phyloP scores from a whole-genome alignment of 192 early-diverging fungal species.

The Helicostylum pulchrum region DNA sequence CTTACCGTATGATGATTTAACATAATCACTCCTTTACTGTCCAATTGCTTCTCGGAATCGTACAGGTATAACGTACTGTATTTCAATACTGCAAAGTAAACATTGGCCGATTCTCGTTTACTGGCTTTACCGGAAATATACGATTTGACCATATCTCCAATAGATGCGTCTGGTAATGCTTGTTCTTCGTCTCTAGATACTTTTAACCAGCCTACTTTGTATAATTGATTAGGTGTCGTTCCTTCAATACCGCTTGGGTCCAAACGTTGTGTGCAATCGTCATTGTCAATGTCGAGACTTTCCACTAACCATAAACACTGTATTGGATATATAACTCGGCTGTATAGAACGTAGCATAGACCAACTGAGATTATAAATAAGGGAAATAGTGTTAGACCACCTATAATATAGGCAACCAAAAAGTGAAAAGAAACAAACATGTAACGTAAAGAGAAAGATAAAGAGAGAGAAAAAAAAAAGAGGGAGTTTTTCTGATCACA shows the following conservation, averaged over 20 bases:
- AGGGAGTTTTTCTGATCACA: background rate
- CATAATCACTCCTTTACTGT: slow-evolving; percentile 78
- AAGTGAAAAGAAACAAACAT: background rate
- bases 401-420: slow-evolving; percentile 38
- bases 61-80: slow-evolving; percentile 83
- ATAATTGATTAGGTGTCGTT: slow-evolving; percentile 7
- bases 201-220: slow-evolving; percentile 42
- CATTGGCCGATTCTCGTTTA: slow-evolving; percentile 37
- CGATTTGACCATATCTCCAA: slow-evolving; percentile 34
- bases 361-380: slow-evolving; percentile 4
- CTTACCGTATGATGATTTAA: slow-evolving; percentile 64
- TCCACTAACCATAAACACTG: background rate
- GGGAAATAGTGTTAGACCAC: slow-evolving; percentile 45
- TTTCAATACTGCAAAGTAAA: slow-evolving; percentile 72
- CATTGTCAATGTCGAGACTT: no score
- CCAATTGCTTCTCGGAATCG: slow-evolving; percentile 68
- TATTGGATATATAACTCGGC: background rate
- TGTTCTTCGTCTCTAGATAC: slow-evolving; percentile 32
- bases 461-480: background rate
- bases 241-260: no score
- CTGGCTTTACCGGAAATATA: slow-evolving; percentile 41
- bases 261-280: background rate
- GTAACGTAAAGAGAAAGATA: background rate
- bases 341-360: background rate
- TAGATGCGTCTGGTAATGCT: slow-evolving; percentile 23